These are phyloP conservation scores for Fusarium sp. DNA, from an alignment of 2,329 filamentous ascomycete species.

Conservation along the genomic window DNA sequence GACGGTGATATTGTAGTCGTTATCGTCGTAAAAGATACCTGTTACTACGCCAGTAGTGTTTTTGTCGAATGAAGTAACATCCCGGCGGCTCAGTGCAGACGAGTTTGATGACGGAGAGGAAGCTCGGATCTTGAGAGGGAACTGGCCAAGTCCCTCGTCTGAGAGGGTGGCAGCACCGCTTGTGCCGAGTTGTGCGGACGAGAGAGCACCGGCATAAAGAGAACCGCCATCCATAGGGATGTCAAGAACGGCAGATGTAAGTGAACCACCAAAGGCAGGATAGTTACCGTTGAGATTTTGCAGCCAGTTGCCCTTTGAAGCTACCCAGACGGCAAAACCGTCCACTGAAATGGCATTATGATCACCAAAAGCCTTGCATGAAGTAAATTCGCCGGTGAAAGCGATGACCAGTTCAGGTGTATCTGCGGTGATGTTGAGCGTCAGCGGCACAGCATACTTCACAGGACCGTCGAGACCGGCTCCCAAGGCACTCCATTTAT, in stretches of 20 bases:
- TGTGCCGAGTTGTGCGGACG: constrained; percentile 77
- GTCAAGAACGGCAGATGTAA: constrained; percentile 76
- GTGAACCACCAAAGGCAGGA: constrained; percentile 75
- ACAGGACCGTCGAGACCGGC: constrained; percentile 88
- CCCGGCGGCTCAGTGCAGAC: constrained; percentile 59
- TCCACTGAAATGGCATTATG: constrained; percentile 70
- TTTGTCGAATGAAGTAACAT: constrained; percentile 52
- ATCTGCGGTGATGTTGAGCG: constrained; percentile 78
- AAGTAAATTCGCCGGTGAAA: constrained; percentile 82
- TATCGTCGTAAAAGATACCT: constrained; percentile 79
- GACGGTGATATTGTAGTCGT: constrained; percentile 82
- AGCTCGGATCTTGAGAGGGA: constrained; percentile 67
- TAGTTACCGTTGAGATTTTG: constrained; percentile 76
- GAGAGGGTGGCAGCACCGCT: constrained; percentile 78
- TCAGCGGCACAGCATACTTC: constrained; percentile 77
- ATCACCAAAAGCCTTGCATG: constrained; percentile 74
- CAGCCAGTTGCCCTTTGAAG: constrained; percentile 86
- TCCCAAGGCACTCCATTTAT: constrained; percentile 82
- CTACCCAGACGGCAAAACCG: constrained; percentile 93
- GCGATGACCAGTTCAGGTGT: constrained; percentile 79
- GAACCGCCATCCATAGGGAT: constrained; percentile 70
- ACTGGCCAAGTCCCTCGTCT: constrained; percentile 61
- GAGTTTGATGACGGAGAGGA: constrained; percentile 46
- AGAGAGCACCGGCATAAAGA: constrained; percentile 85
- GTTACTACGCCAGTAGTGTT: constrained; percentile 76